A percentile compares a stretch with the other conserved stretches of the same genome.
phyloP scores from a whole-genome alignment of 768 basidiomycete genomes.

The Xerocomus brunneocitrinus region DNA sequence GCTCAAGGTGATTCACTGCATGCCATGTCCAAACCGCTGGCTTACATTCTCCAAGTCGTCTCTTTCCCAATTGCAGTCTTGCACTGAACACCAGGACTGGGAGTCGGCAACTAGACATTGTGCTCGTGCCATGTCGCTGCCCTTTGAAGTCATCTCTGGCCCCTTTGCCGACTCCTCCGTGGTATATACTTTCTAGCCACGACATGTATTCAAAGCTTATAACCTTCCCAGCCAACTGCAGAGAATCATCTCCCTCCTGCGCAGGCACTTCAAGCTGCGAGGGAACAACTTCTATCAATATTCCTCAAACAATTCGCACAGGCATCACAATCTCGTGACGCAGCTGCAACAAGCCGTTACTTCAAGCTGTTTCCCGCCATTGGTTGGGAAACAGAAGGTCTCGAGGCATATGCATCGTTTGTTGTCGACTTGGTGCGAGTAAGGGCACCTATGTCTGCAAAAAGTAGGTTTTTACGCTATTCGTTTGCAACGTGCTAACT shows the following conservation, averaged over 20 bases:
- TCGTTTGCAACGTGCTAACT: constrained; percentile 8
- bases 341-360: constrained; percentile 84
- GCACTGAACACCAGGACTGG: constrained; percentile 87
- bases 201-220: neutral
- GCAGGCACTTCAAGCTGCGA: constrained; percentile 73
- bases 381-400: constrained; percentile 88
- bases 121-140: constrained; percentile 83
- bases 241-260: constrained; percentile 82
- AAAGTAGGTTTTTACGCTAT: constrained; percentile 50
- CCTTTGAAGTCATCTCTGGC: constrained; percentile 71
- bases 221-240: constrained; percentile 69
- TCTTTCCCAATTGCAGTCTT: constrained; percentile 46
- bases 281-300: constrained; percentile 67
- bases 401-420: constrained; percentile 89
- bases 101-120: constrained; percentile 91
- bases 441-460: constrained; percentile 71
- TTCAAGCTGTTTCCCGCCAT: constrained; percentile 97
- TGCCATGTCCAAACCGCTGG: constrained; percentile 17
- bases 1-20: constrained; percentile 61
- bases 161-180: constrained; percentile 85
- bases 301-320: constrained; percentile 79
- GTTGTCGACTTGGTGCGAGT: constrained; percentile 86
- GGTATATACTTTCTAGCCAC: constrained; percentile 43
- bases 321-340: constrained; percentile 78
- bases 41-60: constrained; percentile 51